phyloP scores from a whole-genome alignment of 78 protist genomes.

The Creolimax fragrantissima region DNA sequence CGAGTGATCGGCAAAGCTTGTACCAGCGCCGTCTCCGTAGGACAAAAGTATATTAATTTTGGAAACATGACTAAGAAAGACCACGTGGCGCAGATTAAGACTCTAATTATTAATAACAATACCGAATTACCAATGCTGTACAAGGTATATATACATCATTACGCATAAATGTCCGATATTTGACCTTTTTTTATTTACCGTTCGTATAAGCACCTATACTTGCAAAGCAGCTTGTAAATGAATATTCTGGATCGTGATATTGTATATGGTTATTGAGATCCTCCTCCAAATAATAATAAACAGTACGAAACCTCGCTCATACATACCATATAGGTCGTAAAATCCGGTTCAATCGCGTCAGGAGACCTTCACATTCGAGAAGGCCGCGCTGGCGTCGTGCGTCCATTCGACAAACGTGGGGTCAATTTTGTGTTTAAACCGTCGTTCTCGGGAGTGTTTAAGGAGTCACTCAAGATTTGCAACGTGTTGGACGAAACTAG shows the following conservation, averaged over 20 bases:
- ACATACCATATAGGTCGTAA: no score
- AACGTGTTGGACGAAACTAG: constrained; percentile 40
- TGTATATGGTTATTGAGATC: no score
- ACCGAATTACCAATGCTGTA: constrained; percentile 61
- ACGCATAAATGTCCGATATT: background rate
- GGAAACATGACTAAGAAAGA: constrained; percentile 36
- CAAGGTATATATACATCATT: background rate
- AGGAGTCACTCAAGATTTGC: constrained; percentile 44
- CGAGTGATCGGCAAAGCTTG: background rate
- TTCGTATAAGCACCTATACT: no score
- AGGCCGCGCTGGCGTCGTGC: constrained; percentile 54
- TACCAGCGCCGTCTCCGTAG: constrained; percentile 7
- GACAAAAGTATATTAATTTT: constrained; percentile 54
- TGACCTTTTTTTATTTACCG: no score
- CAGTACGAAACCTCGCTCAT: background rate
- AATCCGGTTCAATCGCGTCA: constrained; percentile 12
- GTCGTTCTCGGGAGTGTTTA: constrained; percentile 48
- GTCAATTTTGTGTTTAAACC: constrained; percentile 60
- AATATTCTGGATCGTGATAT: no score
- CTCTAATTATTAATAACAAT: constrained; percentile 37
- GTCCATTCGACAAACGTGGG: constrained; percentile 39
- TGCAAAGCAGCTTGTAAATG: no score
- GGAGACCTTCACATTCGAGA: constrained; percentile 43
- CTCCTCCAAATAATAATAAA: no score
- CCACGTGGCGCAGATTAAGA: constrained; percentile 29